Base-by-base conservation (phyloP, 2,329 filamentous ascomycete species). In the Fusarium ambrosium region DNA sequence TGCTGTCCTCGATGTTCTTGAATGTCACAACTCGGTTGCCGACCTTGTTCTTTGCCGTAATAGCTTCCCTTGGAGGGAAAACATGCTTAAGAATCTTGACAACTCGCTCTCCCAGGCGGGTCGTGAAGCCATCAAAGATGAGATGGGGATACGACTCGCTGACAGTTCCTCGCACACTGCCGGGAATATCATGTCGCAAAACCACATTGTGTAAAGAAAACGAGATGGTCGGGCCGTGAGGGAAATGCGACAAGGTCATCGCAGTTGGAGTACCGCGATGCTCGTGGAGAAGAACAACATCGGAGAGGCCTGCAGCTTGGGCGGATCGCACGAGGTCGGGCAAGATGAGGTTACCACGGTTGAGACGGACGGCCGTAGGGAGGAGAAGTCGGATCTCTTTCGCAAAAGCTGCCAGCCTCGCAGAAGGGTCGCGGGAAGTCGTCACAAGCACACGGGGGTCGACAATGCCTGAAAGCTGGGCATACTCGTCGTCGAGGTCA, bases 201-300 rank as follows among this genome's bases (percentile, higher is more conserved):
- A 98, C 93, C 4, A 98, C 96, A 75, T 99, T 98, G 82, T 97
- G 94, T 20, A 98, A 87, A 6, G 92, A 95, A 84, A 98, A 98
- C 11, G 93, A 95, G 9, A 85, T 78, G 4, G 84, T 98, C 0
- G 95, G 95, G 0, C 95, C 95, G 80, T 97, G 95, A 2, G 95
- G 95, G 58, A 97, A 91, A 80, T 98, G 95, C 1, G 92, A 95
- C 41, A 98, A 86, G 2, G 94, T 97, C 77, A 99, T 86, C 2
- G 95, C 95, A 0, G 95, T 98, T 0, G 97, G 97, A 1, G 93
- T 96, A 78, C 96, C 95, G 81, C 97, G 91, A 83, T 98, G 95
- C 81, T 98, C 97, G 82, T 98, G 95, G 2, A 98, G 89, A 3
- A 98, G 87, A 22, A 98, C 87, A 74, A 99, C 89, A 80, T 99